Evolutionary conservation across 257 asterid genomes (phyloP).

Genomic region (Anisodus acutangulus): DNA sequence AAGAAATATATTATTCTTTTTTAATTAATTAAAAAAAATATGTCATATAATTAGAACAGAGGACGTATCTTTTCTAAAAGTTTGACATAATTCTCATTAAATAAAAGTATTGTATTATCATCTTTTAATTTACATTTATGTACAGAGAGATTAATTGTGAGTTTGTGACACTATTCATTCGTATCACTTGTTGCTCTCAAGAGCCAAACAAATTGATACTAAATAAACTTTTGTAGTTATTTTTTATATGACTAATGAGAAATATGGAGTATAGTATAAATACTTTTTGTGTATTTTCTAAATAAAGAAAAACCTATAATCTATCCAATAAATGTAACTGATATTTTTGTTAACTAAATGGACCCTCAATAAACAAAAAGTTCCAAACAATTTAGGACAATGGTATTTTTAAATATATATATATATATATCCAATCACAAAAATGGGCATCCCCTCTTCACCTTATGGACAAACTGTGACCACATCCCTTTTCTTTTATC

Average conservation of each 20-base stretch:
- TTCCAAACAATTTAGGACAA: neutral
- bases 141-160: neutral
- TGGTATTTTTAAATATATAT: no score
- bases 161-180: neutral
- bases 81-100: neutral
- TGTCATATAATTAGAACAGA: no score
- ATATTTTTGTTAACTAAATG: neutral
- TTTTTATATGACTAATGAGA: neutral
- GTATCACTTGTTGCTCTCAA: conserved; percentile 4
- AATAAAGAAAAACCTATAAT: neutral
- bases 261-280: neutral
- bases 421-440: conserved; percentile 17
- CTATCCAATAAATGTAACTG: neutral
- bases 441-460: conserved; percentile 38
- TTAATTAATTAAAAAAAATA: no score
- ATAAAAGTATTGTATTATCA: neutral
- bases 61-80: neutral
- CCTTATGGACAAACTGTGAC: conserved; percentile 53
- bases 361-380: neutral
- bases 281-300: neutral
- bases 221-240: neutral
- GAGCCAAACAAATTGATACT: neutral
- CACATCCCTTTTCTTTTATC: conserved; percentile 57
- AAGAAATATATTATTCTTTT: no score
- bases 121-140: neutral